Percentiles rank a stretch among this genome's conserved stretches.
Conservation (phyloP, 306 rosid genomes). For the Cercis canadensis region DNA sequence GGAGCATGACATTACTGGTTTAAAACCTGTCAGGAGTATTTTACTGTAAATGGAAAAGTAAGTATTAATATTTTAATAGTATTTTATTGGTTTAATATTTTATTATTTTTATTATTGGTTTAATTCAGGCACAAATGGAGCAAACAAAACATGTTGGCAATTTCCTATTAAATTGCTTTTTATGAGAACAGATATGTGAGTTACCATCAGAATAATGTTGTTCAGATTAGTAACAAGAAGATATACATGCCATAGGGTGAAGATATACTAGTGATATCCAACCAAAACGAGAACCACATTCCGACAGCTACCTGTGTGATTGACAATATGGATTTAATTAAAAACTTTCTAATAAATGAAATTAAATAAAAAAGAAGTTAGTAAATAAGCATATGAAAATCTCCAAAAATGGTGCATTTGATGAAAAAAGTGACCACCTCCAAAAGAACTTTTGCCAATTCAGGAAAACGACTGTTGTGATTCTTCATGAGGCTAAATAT, state of each 20-base stretch:
- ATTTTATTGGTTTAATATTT: too few relatives aligned
- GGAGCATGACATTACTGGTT: neutral
- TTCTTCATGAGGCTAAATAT: conserved; percentile 60
- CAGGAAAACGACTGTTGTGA: conserved; percentile 67
- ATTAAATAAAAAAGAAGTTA: conserved; percentile 1
- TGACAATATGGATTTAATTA: conserved; percentile 33
- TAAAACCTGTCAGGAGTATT: conserved; percentile 9
- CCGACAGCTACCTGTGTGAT: conserved; percentile 83
- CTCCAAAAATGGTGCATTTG: conserved; percentile 23
- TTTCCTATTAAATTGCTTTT: conserved; percentile 41
- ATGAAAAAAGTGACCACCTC: conserved; percentile 59
- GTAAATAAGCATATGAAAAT: conserved; percentile 10
- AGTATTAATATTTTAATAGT: neutral
- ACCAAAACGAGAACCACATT: conserved; percentile 84
- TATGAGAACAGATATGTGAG: conserved; percentile 75
- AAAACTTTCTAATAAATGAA: conserved; percentile 8
- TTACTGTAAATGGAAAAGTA: neutral
- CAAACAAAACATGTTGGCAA: conserved; percentile 28
- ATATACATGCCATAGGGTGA: conserved; percentile 99
- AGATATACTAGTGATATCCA: conserved; percentile 68
- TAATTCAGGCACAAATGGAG: conserved; percentile 30
- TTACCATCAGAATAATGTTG: conserved; percentile 87
- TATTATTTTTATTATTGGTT: conserved; percentile 21
- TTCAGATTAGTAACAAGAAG: conserved; percentile 83
- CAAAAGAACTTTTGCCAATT: conserved; percentile 53